Percentiles rank a stretch among this genome's conserved stretches.
Conservation (phyloP, 2,329 filamentous ascomycete species). For the Neonectria hederae region DNA sequence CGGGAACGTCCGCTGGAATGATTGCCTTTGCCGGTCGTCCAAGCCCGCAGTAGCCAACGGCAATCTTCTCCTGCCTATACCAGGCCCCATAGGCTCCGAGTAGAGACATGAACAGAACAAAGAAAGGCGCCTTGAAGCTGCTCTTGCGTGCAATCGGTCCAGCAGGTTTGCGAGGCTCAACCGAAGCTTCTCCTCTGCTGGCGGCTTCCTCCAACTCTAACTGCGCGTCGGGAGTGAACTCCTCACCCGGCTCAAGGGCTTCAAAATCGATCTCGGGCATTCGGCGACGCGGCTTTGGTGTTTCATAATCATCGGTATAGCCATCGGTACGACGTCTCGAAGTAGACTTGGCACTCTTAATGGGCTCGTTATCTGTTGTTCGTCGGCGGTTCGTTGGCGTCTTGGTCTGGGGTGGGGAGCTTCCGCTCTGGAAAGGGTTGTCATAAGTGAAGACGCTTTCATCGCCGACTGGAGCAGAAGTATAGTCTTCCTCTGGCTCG, state of each 20-base stretch:
- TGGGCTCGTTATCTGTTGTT: conserved; percentile 55
- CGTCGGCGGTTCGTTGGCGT: conserved; percentile 61
- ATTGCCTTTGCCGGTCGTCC: conserved; percentile 69
- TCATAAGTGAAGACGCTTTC: conserved; percentile 81
- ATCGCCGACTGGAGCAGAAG: conserved; percentile 52
- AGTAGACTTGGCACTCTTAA: conserved; percentile 53
- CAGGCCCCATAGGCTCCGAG: conserved; percentile 79
- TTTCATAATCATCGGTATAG: conserved; percentile 32
- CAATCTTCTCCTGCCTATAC: conserved; percentile 95
- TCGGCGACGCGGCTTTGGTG: conserved; percentile 56
- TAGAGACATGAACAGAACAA: conserved; percentile 75
- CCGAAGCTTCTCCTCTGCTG: conserved; percentile 58
- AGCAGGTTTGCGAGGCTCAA: conserved; percentile 56
- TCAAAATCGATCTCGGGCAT: conserved; percentile 58
- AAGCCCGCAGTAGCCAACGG: conserved; percentile 92
- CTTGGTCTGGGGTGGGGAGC: conserved; percentile 68
- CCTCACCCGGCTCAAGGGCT: conserved; percentile 79
- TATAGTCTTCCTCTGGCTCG: conserved; percentile 56
- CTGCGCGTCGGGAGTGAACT: conserved; percentile 93
- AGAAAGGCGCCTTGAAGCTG: conserved; percentile 71
- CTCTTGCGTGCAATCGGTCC: conserved; percentile 49
- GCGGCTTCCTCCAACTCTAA: conserved; percentile 79
- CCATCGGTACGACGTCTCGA: conserved; percentile 56
- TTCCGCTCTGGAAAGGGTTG: conserved; percentile 90
- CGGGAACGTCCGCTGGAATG: conserved; percentile 57